phyloP scores from a whole-genome alignment of 148 eudicot genomes.

The Chenopodium berlandieri region DNA sequence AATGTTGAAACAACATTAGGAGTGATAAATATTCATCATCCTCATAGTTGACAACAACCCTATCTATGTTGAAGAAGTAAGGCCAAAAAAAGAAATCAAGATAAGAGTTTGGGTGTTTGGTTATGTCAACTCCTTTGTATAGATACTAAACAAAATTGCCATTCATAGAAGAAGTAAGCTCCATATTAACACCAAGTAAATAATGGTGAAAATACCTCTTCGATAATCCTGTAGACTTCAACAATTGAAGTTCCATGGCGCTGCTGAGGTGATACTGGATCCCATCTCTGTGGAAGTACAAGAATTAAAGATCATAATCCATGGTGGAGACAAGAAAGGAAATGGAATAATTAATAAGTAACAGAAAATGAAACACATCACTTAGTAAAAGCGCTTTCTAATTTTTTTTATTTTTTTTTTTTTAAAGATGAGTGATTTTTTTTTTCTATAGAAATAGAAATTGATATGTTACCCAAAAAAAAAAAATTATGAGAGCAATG shows the following conservation, averaged over 20 bases:
- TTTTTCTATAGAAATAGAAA: neutral
- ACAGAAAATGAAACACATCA: neutral
- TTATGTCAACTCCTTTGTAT: neutral
- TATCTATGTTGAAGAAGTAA: neutral
- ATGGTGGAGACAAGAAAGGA: neutral
- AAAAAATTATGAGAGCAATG: too few relatives aligned
- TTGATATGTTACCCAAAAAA: too few relatives aligned
- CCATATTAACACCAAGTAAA: conserved; percentile 12
- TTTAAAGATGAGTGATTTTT: neutral
- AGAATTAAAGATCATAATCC: conserved; percentile 10
- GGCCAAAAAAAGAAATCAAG: neutral
- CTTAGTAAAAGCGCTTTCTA: neutral
- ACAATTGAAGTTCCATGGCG: conserved; percentile 97
- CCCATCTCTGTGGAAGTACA: conserved; percentile 66
- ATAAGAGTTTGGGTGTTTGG: neutral
- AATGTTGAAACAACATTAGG: neutral
- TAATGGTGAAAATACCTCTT: conserved; percentile 61
- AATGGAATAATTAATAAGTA: neutral
- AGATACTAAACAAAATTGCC: neutral
- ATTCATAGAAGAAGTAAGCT: neutral
- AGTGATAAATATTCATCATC: neutral
- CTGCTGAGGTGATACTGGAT: conserved; percentile 86
- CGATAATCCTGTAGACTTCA: conserved; percentile 96
- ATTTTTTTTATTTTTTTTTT: too few relatives aligned
- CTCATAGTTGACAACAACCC: neutral